phyloP scores from a whole-genome alignment of 1,284 basidiomycete species.

The Ceraceosorus guamensis region DNA sequence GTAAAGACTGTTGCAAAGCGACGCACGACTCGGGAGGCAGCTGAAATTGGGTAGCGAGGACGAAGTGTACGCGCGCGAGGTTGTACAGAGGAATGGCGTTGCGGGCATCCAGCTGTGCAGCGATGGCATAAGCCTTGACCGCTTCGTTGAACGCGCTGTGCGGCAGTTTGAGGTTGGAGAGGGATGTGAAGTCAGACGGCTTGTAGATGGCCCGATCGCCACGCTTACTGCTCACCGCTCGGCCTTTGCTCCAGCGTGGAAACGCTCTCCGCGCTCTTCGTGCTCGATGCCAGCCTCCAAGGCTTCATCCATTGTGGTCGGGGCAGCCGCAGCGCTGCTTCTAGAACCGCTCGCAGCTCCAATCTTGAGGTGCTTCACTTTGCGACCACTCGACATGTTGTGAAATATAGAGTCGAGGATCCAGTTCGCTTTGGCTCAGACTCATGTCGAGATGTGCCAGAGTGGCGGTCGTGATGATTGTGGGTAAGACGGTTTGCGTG shows the following conservation, averaged over 20 bases:
- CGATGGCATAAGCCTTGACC: slow-evolving; percentile 15
- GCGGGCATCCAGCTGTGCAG: slow-evolving; percentile 10
- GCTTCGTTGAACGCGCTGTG: slow-evolving; percentile 18
- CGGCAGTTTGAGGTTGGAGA: no score
- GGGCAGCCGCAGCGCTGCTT: neutral
- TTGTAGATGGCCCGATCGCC: neutral
- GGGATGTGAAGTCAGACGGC: neutral
- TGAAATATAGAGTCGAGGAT: no score
- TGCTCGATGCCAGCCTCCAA: slow-evolving; percentile 31
- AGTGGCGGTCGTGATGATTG: no score
- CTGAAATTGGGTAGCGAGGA: slow-evolving; percentile 27
- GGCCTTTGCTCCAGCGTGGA: slow-evolving; percentile 25
- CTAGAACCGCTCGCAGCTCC: no score
- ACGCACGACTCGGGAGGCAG: slow-evolving; percentile 17
- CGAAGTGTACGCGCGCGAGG: slow-evolving; percentile 22
- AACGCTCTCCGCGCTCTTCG: slow-evolving; percentile 34
- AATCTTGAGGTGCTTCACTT: no score
- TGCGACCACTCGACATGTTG: no score
- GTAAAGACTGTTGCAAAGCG: slow-evolving; percentile 14
- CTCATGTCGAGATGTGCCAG: no score
- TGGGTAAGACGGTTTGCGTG: no score
- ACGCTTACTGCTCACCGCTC: slow-evolving; percentile 14
- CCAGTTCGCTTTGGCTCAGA: no score
- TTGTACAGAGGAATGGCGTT: slow-evolving; percentile 5
- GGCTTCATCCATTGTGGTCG: slow-evolving; percentile 15